Evolutionary conservation across 108 stramenopile species (phyloP), one percentile per base, ranked within the genome.

Genomic region (Discostella stelligeroides): DNA sequence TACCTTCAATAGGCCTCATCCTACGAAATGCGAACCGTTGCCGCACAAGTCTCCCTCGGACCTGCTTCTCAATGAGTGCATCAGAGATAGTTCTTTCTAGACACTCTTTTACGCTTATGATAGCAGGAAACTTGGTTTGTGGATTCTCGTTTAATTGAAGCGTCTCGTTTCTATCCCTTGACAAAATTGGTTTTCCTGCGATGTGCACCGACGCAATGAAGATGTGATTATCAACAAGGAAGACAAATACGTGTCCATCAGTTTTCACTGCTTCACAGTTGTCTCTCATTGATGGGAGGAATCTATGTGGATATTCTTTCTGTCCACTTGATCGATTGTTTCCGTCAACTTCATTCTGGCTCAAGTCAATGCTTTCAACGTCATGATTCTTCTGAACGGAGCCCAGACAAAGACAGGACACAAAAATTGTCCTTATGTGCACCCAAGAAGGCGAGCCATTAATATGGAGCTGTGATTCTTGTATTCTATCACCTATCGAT

Each of bases 341-440:
- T 54, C 45, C 61, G 53, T 60, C 53, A 18, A 34, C 29, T 12
- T 46, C 41, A 46, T 1, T 12, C 23, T 73, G 50, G 40, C 27
- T 47, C 43, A 14, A 63, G 30, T 23, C 15, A 18, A 4, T 48
- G 41, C 43, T 48, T 59, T 29, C 45, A 41, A 25, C 28, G 20
- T 29, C 37, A 43, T 45, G 30, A 38, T 27, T 37, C 10, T 57
- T 60, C 50, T 18, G 13, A 7, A 14, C 28, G 34, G 56, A 64
- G 39, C 82, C 76, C 37, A 88, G n/a, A 66, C 86, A 89, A 40
- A 87, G 55, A 46, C 84, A 84, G 4, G 88, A 85, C 18, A 89
- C 80, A 25, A 82, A 43, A 15, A 71, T 73, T 7, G 59, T 66
- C 27, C 79, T 64, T 30, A 89, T 60, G 20, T 79, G 62, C 38